Percentiles rank a stretch among this genome's conserved stretches.
Conservation (phyloP, 331 rosid genomes). For the Stylosanthes scabra region DNA sequence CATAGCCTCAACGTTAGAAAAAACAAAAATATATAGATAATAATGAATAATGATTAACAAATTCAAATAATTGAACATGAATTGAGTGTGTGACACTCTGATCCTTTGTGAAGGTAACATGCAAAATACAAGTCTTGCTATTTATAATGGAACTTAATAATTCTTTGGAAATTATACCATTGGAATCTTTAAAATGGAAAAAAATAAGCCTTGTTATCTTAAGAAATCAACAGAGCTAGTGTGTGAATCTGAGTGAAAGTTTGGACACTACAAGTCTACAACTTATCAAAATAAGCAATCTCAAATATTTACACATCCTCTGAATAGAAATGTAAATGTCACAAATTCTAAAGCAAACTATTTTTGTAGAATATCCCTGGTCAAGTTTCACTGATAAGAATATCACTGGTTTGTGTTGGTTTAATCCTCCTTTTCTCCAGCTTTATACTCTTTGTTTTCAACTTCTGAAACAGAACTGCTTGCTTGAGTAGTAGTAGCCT, state of each 20-base stretch:
- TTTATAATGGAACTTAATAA: background rate
- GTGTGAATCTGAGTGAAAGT: slow-evolving; percentile 21
- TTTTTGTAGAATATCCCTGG: slow-evolving; percentile 18
- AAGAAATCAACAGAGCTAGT: slow-evolving; percentile 9
- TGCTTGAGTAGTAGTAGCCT: slow-evolving; percentile 43
- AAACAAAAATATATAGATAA: no score
- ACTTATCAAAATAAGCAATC: slow-evolving; percentile 30
- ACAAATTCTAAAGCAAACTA: slow-evolving; percentile 36
- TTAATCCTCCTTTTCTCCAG: slow-evolving; percentile 87
- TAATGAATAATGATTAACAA: background rate
- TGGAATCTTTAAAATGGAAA: slow-evolving; percentile 12
- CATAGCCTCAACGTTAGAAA: background rate
- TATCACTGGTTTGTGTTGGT: slow-evolving; percentile 13
- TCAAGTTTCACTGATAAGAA: slow-evolving; percentile 12
- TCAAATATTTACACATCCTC: slow-evolving; percentile 46
- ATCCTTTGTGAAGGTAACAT: background rate
- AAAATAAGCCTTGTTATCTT: slow-evolving; percentile 20
- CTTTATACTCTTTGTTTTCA: slow-evolving; percentile 55
- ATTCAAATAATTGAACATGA: slow-evolving; percentile 6
- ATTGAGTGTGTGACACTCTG: slow-evolving; percentile 14
- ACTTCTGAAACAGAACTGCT: slow-evolving; percentile 56
- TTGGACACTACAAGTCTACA: slow-evolving; percentile 31
- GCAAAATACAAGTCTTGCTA: background rate
- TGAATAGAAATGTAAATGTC: slow-evolving; percentile 33
- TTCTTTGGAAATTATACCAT: background rate